Evolutionary conservation across 2,329 filamentous ascomycete genomes (phyloP), one percentile per base, ranked within the genome.

Genomic region (Hymenoscyphus infarciens): DNA sequence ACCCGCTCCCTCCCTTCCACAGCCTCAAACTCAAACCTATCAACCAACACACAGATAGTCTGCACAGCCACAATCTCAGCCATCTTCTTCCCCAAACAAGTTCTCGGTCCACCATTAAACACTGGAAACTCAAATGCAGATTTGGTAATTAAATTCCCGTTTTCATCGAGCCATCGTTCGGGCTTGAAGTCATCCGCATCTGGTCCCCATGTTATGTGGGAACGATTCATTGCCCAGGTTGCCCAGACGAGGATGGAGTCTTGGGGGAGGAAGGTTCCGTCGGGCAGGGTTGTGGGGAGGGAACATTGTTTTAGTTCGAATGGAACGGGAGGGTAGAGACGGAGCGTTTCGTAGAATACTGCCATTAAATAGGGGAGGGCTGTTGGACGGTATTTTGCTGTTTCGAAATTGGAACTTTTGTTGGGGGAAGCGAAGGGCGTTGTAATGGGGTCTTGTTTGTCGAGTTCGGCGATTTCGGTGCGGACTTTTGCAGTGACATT

Each of bases 271-370:
- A 78, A 80, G 0, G 85, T 87, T 3, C 84, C 84, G 68, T 88
- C 85, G 0, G 85, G 85, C 1, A 89, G 77, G 0, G 79, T 82
- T 2, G 80, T 81, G 19, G 78, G 72, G 59, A 77, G 71, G 27
- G 80, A 78, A 64, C 80, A 80, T 73, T 89, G 84, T 71, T 86
- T 86, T 67, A 89, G 82, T 70, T 89, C 86, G 64, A 89, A 85
- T 1, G 86, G 86, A 31, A 89, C 82, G 2, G 86, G 85, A 2
- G 86, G 86, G 66, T 83, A 87, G 6, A 88, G 76, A 3, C 86
- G 81, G 2, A 89, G 75, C 2, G 82, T 73, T 69, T 89, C 86
- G 72, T 86, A 85, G 70, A 87, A 87, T 13, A 83, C 80, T 42
- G 86, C 84, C 66, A 82, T 79, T n/a, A 79, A 80, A 71, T 84